Evolutionary conservation across 2,329 filamentous ascomycete genomes (phyloP), one percentile per base, ranked within the genome.

Genomic region (Corniculantispora saksenae): DNA sequence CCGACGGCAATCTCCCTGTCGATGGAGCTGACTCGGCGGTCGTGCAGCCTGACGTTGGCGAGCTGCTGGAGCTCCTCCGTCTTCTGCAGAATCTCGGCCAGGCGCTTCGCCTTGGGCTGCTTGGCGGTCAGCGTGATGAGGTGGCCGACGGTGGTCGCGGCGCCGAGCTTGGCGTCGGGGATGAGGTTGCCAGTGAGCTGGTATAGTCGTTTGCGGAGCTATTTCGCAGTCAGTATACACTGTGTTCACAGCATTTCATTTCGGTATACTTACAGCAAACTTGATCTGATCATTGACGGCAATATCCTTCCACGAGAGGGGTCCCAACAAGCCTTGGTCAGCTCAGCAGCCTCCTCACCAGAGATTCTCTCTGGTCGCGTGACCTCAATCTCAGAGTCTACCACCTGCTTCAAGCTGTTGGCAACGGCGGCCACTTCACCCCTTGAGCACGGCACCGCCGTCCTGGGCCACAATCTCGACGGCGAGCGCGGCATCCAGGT

Each of bases 161-260:
- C 79, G 58, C 81, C 79, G 67, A 96, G 84, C 69, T 85, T 84
- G 55, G 86, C 81, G 77, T 97, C 94, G 19, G 91, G 83, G 69
- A 97, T 82, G 66, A 87, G 85, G 67, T 89, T 86, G 67, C 92
- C 92, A n/a, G 90, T 94, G 66, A 97, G 83, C 75, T 95, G 91
- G 75, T 90, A 87, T 67, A 93, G 81, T 66, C 92, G 89, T 80
- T 97, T 97, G 72, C 89, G 81, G 69, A 95, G 84, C 94, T 97
- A 70, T 25, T n/a, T 6, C 53, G 5, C 13, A 47, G 59, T 66
- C 29, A 66, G 64, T 25, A 55, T n/a, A 10, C 23, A 17, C 9
- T 21, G 7, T 6, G 19, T 19, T 23, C 7, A 15, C 1, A 45
- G 9, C 12, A 29, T 1, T 29, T 9, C 10, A 10, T 32, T 32